Evolutionary conservation across 2,329 filamentous ascomycete genomes (phyloP), one percentile per base, ranked within the genome.

Genomic region (Periconia digitata): DNA sequence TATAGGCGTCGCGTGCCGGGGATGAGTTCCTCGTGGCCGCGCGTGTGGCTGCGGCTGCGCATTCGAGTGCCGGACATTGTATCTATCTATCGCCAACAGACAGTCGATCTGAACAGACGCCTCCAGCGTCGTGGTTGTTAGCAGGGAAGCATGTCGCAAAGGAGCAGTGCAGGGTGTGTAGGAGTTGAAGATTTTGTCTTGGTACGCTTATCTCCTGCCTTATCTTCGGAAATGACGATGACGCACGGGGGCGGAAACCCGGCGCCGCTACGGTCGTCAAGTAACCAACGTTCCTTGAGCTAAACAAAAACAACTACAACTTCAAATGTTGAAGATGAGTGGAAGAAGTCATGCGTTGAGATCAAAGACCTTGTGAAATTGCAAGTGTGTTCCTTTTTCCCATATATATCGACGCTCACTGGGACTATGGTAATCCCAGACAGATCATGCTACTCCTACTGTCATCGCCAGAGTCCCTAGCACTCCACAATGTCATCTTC

Each of bases 71-170:
- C 43, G 18, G 47, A 43, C 43, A 46, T 49, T n/a, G 23, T 20
- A 13, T 20, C 2, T 17, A 12, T 29, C 13, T 41, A n/a, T 24
- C 21, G 39, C 3, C 18, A 22, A 17, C n/a, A 29, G 10, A 20
- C n/a, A 10, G 17, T 20, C 18, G 24, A 18, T n/a, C 21, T 40
- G 35, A 29, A 10, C 3, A 20, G 54, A 54, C 54, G 54, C 54
- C 48, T 50, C 47, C 54, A 55, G 54, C 54, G 54, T 57, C 54
- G 47, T 41, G 34, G 32, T 45, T 44, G 54, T 57, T 53, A 57
- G 51, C 54, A 53, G 41, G 54, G 47, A 53, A 57, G 54, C 54
- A 57, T 57, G 49, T 50, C 51, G 51, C 49, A n/a, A 41, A 7
- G 10, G 21, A 37, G 20, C 15, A 10, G 22, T 15, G 37, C 12